Percentiles rank a stretch among this genome's conserved stretches.
Evolutionary conservation across 352 stramenopile genomes (phyloP).

Genomic region (Phytophthora niederhauseri): DNA sequence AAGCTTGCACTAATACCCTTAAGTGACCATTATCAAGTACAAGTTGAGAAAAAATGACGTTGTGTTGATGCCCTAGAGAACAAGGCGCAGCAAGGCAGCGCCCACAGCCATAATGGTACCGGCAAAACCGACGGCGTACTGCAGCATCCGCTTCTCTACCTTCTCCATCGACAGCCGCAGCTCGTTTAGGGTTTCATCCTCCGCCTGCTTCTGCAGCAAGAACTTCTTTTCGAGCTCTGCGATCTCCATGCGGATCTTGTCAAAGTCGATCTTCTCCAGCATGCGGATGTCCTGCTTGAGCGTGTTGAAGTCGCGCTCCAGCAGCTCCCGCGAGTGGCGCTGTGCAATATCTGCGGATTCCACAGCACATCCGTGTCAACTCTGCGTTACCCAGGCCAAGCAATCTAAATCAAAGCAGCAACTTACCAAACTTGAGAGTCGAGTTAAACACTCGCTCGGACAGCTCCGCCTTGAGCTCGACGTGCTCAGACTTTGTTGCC

Average conservation of each 20-base stretch:
- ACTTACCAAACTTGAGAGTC: slow-evolving; percentile 87
- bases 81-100: slow-evolving; percentile 71
- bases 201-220: slow-evolving; percentile 87
- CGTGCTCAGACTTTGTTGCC: slow-evolving; percentile 86
- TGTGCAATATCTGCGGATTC: slow-evolving; percentile 78
- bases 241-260: slow-evolving; percentile 90
- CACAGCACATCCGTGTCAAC: slow-evolving; percentile 3
- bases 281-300: slow-evolving; percentile 92
- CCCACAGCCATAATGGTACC: slow-evolving; percentile 89
- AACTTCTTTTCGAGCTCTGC: slow-evolving; percentile 91
- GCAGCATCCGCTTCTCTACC: slow-evolving; percentile 89
- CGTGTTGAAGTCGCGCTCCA: slow-evolving; percentile 90
- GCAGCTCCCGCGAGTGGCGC: slow-evolving; percentile 86
- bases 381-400: background rate
- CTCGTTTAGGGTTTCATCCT: slow-evolving; percentile 89
- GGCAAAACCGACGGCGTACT: slow-evolving; percentile 88
- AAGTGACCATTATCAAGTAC: background rate
- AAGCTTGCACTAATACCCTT: background rate
- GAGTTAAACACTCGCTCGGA: slow-evolving; percentile 91
- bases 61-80: slow-evolving; percentile 51
- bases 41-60: background rate
- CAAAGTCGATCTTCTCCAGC: slow-evolving; percentile 91
- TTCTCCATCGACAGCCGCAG: slow-evolving; percentile 90
- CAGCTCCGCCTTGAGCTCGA: slow-evolving; percentile 86
- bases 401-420: background rate